A percentile compares a stretch with the other conserved stretches of the same genome.
phyloP scores from a whole-genome alignment of 192 early-diverging fungal species.

The Chytriomyces hyalinus region DNA sequence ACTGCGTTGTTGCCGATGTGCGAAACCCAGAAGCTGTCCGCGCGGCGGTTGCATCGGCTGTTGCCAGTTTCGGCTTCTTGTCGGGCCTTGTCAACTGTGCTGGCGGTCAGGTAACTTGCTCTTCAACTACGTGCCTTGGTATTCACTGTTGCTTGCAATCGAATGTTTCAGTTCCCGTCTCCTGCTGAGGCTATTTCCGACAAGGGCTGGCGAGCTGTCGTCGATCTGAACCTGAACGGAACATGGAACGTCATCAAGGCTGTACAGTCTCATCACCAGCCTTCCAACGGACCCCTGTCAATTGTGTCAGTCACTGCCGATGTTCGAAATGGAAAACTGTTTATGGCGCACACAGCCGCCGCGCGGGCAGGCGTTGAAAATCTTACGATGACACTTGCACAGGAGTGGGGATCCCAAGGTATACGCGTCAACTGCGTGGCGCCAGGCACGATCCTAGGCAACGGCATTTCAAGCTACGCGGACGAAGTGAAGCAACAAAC shows the following conservation, averaged over 20 bases:
- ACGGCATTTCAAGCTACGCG: constrained; percentile 58
- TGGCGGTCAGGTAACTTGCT: constrained; percentile 25
- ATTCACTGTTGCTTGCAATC: not conserved
- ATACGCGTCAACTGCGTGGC: constrained; percentile 63
- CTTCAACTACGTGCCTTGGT: not conserved
- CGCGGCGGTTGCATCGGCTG: not conserved
- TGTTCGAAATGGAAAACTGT: constrained; percentile 30
- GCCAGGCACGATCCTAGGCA: constrained; percentile 58
- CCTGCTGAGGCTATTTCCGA: constrained; percentile 41
- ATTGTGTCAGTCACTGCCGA: constrained; percentile 61
- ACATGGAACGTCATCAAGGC: constrained; percentile 59
- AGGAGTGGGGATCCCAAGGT: constrained; percentile 56
- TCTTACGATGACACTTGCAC: constrained; percentile 56
- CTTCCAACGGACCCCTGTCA: constrained; percentile 35
- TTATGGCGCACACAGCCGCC: constrained; percentile 51
- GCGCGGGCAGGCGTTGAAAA: constrained; percentile 61
- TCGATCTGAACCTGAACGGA: constrained; percentile 59
- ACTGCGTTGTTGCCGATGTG: constrained; percentile 12
- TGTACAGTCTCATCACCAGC: constrained; percentile 48
- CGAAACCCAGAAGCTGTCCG: not conserved
- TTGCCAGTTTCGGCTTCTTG: constrained; percentile 20
- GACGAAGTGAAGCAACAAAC: constrained; percentile 42
- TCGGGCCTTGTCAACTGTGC: constrained; percentile 41
- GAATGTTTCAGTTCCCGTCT: constrained; percentile 18
- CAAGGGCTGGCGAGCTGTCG: constrained; percentile 45